Percentiles rank a stretch among this genome's conserved stretches.
Conservation (phyloP, 345 rosid species). For the Litchi chinensis region DNA sequence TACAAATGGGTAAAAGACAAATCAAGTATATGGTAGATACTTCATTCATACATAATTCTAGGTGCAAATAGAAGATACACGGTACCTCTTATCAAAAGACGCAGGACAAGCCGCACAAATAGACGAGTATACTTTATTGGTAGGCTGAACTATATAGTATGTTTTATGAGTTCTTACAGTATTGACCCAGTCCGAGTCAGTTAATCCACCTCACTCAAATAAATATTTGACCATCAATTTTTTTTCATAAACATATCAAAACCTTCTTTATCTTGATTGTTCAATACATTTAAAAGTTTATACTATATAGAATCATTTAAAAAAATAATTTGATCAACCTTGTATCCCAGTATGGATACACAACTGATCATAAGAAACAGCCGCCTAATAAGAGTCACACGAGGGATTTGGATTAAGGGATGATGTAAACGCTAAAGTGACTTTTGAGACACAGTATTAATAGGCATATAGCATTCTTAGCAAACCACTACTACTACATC, state of each 20-base stretch:
- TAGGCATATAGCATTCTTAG: background rate
- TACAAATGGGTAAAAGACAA: background rate
- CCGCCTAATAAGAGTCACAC: background rate
- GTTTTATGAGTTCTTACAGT: background rate
- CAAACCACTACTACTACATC: background rate
- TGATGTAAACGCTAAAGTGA: background rate
- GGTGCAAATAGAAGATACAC: background rate
- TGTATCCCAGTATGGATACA: background rate
- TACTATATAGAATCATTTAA: no score
- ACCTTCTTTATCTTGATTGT: background rate
- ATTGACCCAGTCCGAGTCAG: background rate
- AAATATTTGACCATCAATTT: background rate
- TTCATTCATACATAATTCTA: constrained; percentile 4
- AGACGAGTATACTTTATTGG: background rate
- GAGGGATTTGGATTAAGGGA: background rate
- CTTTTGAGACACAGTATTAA: background rate
- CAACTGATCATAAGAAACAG: background rate
- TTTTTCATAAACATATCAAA: background rate
- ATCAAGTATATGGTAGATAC: background rate
- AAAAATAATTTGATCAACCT: background rate
- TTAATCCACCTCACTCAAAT: background rate
- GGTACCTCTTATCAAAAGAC: background rate
- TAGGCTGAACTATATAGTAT: background rate
- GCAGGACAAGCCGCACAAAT: background rate
- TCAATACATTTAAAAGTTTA: no score